phyloP scores from a whole-genome alignment of 139 green algal species.

The Astrephomene gubernaculifera region DNA sequence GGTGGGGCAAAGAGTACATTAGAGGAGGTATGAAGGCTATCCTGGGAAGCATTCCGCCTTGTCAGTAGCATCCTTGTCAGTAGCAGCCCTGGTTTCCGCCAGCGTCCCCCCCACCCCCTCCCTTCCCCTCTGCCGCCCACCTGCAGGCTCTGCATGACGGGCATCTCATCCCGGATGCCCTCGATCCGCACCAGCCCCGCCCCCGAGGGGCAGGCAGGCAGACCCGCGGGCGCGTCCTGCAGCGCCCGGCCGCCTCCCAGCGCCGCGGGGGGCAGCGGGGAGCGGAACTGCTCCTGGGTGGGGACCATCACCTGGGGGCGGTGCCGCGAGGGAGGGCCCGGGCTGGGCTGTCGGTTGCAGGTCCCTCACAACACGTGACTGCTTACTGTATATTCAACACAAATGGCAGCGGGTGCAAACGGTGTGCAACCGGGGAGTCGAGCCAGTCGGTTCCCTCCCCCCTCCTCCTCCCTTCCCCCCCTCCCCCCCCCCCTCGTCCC shows the following conservation, averaged over 20 bases:
- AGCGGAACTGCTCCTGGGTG: conserved; percentile 60
- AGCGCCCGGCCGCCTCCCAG: conserved; percentile 26
- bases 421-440: no score
- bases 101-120: no score
- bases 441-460: background rate
- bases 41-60: no score
- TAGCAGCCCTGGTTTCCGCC: no score
- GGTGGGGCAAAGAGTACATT: no score
- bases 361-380: background rate
- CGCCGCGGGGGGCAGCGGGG: conserved; percentile 49
- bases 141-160: conserved; percentile 43
- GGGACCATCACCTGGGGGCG: conserved; percentile 74
- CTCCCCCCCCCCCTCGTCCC: background rate
- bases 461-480: background rate
- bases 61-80: no score
- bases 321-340: conserved; percentile 41
- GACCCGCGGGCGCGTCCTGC: background rate
- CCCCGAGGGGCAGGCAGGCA: no score
- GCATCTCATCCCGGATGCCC: conserved; percentile 84
- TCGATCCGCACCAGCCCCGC: conserved; percentile 74
- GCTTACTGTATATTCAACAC: no score
- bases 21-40: no score
- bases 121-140: background rate
- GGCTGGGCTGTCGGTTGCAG: no score
- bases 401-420: background rate